phyloP scores from a whole-genome alignment of 1,139 yeast genomes.

The Geotrichum macrosporum region DNA sequence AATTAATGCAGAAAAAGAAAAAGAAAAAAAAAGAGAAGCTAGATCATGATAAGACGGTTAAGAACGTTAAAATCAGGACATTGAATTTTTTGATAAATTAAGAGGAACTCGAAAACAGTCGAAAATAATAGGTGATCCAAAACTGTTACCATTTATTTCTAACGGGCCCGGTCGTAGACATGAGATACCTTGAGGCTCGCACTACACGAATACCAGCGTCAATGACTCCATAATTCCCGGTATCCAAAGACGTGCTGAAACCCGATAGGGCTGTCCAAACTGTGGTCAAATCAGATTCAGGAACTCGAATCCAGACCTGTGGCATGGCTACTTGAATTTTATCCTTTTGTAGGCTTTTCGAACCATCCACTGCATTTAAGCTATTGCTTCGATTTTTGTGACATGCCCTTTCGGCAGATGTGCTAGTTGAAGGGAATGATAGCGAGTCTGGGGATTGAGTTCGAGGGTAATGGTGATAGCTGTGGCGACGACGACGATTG shows the following conservation, averaged over 20 bases:
- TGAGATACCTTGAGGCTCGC: constrained; percentile 30
- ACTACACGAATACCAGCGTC: constrained; percentile 29
- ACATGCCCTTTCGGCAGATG: background rate
- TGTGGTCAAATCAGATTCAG: constrained; percentile 27
- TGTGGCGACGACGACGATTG: constrained; percentile 12
- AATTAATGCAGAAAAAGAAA: background rate
- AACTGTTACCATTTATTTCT: constrained; percentile 26
- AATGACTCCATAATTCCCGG: constrained; percentile 21
- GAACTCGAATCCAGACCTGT: constrained; percentile 32
- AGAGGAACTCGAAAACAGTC: too few relatives aligned
- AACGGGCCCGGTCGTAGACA: constrained; percentile 26
- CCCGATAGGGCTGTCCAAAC: constrained; percentile 32
- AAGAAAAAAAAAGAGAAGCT: too few relatives aligned
- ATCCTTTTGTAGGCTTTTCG: background rate
- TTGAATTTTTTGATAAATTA: too few relatives aligned
- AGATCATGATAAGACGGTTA: too few relatives aligned
- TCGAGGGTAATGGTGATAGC: constrained; percentile 1
- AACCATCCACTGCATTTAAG: background rate
- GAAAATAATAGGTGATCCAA: too few relatives aligned
- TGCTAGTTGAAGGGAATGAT: background rate
- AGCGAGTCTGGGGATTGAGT: background rate
- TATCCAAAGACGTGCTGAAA: constrained; percentile 18
- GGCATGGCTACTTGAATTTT: constrained; percentile 14
- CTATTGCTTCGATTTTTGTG: constrained; percentile 1
- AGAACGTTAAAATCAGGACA: too few relatives aligned